Base-by-base conservation (phyloP, 805 yeast species). In the Saccharomycopsis sp. region DNA sequence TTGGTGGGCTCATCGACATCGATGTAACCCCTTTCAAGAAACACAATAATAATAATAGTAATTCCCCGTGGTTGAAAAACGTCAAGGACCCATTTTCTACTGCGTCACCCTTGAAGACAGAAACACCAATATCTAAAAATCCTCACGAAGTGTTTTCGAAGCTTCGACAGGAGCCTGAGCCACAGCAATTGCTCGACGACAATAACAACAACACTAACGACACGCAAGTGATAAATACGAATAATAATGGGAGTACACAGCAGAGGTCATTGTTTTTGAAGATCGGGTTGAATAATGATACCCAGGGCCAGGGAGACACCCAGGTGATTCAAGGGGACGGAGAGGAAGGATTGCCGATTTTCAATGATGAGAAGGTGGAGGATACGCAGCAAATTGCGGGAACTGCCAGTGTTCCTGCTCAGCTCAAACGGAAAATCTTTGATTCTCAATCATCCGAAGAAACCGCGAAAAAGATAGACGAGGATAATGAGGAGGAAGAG, bases 71-170 rank as follows among this genome's bases (percentile, higher is more conserved):
- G 54, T 42, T 65, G 14, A 56, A 53, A 19, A 59, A 59, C 26
- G 53, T 66, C 16, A 55, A 51, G 22, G 59, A 69, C 47, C 74
- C 74, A 4, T 69, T 69, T 48, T 63, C 59, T n/a, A 38, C 23
- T n/a, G 41, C 44, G 17, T 24, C 53, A 6, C 50, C 17, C 16
- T 43, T 13, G 39, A 47, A 16, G 44, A 39, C 33, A 11, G 47
- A 35, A 3, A 45, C 43, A n/a, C 37, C 6, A 3, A 17, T 36
- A 32, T 41, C 24, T 13, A 24, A 3, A 36, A 39, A 4, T 28
- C 29, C 43, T 13, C 51, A 47, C 31, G 47, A 43, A 31, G 39
- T 41, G 21, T 44, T 47, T 32, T 20, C 26, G 9, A 34, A 36
- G 19, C 42, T 47, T 13, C 22, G 49, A 35, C 31, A 35, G 4